Evolutionary conservation across 768 basidiomycete genomes (phyloP).

Genomic region (Mycena maculata): DNA sequence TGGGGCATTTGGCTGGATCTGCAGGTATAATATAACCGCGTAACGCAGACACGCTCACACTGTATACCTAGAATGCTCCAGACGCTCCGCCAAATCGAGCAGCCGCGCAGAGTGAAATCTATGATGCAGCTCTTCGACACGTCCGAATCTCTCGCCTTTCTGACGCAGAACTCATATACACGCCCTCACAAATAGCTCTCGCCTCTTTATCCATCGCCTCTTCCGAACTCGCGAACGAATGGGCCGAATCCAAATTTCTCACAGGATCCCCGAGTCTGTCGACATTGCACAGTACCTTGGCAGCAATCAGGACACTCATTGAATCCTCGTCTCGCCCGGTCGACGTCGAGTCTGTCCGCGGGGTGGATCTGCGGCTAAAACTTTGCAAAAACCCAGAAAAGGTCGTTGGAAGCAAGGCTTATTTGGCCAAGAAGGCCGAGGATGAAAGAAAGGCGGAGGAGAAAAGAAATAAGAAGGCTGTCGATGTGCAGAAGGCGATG

Average conservation of each 20-base stretch:
- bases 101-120: slow-evolving; percentile 53
- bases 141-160: slow-evolving; percentile 87
- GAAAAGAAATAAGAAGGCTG: slow-evolving; percentile 74
- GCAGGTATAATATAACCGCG: slow-evolving; percentile 62
- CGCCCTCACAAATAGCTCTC: slow-evolving; percentile 94
- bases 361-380: slow-evolving; percentile 88
- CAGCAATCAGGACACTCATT: slow-evolving; percentile 69
- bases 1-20: slow-evolving; percentile 92
- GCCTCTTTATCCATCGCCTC: slow-evolving; percentile 78
- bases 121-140: slow-evolving; percentile 73
- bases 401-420: slow-evolving; percentile 89
- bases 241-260: slow-evolving; percentile 60
- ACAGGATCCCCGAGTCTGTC: slow-evolving; percentile 38
- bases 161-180: slow-evolving; percentile 90
- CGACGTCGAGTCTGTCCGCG: slow-evolving; percentile 86
- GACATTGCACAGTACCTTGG: slow-evolving; percentile 53
- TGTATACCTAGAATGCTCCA: slow-evolving; percentile 63
- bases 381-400: slow-evolving; percentile 97
- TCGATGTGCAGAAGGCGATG: slow-evolving; percentile 56
- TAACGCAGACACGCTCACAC: slow-evolving; percentile 2
- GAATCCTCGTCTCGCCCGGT: slow-evolving; percentile 66
- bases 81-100: slow-evolving; percentile 60
- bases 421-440: slow-evolving; percentile 75
- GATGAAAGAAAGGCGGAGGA: slow-evolving; percentile 76
- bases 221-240: slow-evolving; percentile 68